Conservation (phyloP, 2,329 filamentous ascomycete genomes). For the Venturia effusa region DNA sequence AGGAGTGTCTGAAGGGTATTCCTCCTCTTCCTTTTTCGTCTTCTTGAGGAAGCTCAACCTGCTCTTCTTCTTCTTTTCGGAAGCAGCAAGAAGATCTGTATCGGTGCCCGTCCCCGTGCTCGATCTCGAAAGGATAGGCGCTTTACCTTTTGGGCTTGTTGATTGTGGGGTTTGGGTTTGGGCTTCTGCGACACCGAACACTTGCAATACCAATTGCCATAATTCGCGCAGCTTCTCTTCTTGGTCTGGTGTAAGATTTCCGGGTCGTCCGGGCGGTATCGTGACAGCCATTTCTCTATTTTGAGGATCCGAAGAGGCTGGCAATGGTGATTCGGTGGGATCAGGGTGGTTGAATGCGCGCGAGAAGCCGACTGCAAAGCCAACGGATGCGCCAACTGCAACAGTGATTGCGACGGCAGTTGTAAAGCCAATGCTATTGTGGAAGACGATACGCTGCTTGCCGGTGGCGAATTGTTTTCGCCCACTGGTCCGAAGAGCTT, state of each 20-base stretch:
- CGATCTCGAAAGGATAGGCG: conserved; percentile 6
- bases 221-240: conserved; percentile 80
- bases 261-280: conserved; percentile 59
- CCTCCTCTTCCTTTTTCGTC: conserved; percentile 1
- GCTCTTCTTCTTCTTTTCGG: conserved; percentile 8
- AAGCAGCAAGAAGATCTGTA: background rate
- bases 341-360: background rate
- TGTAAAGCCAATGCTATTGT: background rate
- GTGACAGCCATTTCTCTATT: background rate
- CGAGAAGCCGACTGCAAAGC: background rate
- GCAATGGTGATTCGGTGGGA: background rate
- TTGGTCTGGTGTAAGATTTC: conserved; percentile 81
- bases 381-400: conserved; percentile 1
- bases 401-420: background rate
- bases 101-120: background rate
- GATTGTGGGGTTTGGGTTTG: conserved; percentile 17
- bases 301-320: background rate
- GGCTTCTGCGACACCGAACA: conserved; percentile 52
- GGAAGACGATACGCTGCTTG: background rate
- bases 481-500: background rate
- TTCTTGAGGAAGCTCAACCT: conserved; percentile 9
- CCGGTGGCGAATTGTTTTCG: background rate
- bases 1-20: background rate
- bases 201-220: conserved; percentile 65
- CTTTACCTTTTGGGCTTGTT: conserved; percentile 8